Base-by-base conservation (phyloP, 257 asterid species). In the Solanum virginianum region DNA sequence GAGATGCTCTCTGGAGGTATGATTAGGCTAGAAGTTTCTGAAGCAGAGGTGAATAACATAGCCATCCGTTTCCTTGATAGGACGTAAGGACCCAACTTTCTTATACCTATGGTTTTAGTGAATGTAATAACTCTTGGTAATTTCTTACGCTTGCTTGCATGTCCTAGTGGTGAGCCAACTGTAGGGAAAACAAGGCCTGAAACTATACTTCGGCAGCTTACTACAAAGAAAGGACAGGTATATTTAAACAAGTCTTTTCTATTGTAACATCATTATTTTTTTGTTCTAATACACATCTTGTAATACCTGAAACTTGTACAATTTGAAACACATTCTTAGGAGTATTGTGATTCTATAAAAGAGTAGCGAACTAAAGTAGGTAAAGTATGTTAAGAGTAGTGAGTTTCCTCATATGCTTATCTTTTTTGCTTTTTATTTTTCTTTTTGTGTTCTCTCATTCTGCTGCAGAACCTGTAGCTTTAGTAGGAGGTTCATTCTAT, bases 141-240 rank as follows among this genome's bases (percentile, higher is more conserved):
- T 83, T 32, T 83, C 86, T 69, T 84, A 45, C 63, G 82, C 80
- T 80, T 65, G 62, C 86, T 69, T 86, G 43, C 63, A 71, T 82
- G 85, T 69, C 63, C 57, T 86, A 97, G 99, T 86, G 98, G 99
- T 72, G 99, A 97, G 91, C 99, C 98, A 66, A 92, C 94, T 55
- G 91, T 85, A 26, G 98, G 95, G 86, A 97, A 95, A 90, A 97
- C 98, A 83, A 95, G 92, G 90, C 94, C 98, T 16, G 97, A 94
- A 89, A 97, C 99, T 82, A 94, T 97, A 89, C 94, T 97, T 85
- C 94, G 97, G 90, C 99, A 97, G 89, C 99, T 97, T 83, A 95
- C 98, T 15, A 95, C 99, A 69, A 95, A 95, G 90, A 97, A 94
- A 91, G 99, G 99, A 70, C 99, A 95, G 99, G 99, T 95, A 83